Evolutionary conservation across 2,329 filamentous ascomycete species (phyloP), one percentile per base, ranked within the genome.

Genomic region (Fusarium zealandicum): DNA sequence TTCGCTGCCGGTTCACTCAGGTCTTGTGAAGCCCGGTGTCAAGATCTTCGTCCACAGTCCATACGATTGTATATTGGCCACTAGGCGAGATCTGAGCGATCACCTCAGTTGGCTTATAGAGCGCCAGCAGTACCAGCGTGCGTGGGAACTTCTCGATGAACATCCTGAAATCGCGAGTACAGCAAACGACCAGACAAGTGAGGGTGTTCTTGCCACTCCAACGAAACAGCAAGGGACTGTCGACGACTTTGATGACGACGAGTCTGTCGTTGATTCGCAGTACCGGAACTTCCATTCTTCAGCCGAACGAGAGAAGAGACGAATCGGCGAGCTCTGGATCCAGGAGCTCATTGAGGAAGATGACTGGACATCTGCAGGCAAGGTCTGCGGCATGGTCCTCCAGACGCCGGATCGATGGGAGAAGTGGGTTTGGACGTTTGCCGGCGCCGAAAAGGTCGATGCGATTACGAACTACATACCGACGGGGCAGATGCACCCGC

Each of bases 41-140:
- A 82, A 98, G 68, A 90, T 99, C 13, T 97, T 97, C 70, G 91
- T 99, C 33, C 92, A 96, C 68, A 97, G 92, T 66, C 95, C 95
- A 0, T 99, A 96, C 69, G 95, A 99, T 73, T 98, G 93, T 67
- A 89, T 98, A n/a, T 78, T 97, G 48, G 91, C 92, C 1, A 91
- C 95, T 3, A 93, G 93, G 70, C 83, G 95, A 63, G 93, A 96
- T 68, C 80, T 96, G 13, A 80, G 86, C 4, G 95, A 99, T 73
- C 92, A 96, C 68, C 78, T 98, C 17, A 78, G 82, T 7, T 99
- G 93, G 93, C 79, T 98, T 12, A 72, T 96, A 22, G 90, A 93
- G 53, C 90, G 88, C 57, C 83, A 90, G 45, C 87, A 88, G 57
- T 96, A 93, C 68, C 84, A 90, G 66, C 84, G 91, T 64, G 92